Evolutionary conservation across 1,284 basidiomycete species (phyloP).

Genomic region (Hemileia vastatrix): DNA sequence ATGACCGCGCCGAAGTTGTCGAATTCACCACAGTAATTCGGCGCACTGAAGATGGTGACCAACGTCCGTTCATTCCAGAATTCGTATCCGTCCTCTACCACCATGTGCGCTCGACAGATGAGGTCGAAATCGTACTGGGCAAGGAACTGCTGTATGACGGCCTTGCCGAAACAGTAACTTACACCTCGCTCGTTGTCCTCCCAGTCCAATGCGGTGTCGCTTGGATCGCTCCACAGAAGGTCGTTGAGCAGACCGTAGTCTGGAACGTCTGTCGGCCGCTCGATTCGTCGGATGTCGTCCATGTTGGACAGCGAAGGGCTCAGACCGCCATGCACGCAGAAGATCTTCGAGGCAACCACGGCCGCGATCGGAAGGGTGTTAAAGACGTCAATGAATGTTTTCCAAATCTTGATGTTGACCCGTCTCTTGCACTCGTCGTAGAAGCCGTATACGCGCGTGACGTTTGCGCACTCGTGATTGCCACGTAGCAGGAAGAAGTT

Average conservation of each 20-base stretch:
- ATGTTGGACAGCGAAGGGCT: conserved; percentile 95
- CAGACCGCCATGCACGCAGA: conserved; percentile 96
- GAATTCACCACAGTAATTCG: conserved; percentile 93
- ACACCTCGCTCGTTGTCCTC: conserved; percentile 99
- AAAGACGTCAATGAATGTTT: conserved; percentile 99
- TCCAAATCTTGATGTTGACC: conserved; percentile 99
- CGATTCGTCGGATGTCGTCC: conserved; percentile 98
- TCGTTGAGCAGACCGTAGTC: conserved; percentile 97
- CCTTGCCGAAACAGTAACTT: conserved; percentile 97
- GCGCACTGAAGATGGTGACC: conserved; percentile 97
- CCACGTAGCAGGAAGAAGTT: conserved; percentile 97
- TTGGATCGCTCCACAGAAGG: conserved; percentile 95
- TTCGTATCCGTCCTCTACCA: conserved; percentile 93
- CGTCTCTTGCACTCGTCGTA: conserved; percentile 99
- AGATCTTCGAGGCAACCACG: conserved; percentile 98
- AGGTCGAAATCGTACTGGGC: conserved; percentile 86
- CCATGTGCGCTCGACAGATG: conserved; percentile 99
- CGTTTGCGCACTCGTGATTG: conserved; percentile 99
- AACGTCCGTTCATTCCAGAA: conserved; percentile 99
- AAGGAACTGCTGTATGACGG: conserved; percentile 91
- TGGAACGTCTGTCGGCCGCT: conserved; percentile 97
- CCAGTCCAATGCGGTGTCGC: conserved; percentile 95
- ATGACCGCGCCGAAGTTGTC: conserved; percentile 79
- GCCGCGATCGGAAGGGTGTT: conserved; percentile 98
- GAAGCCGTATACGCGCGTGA: conserved; percentile 98